Percentiles rank a stretch among this genome's conserved stretches.
Evolutionary conservation across 1,284 basidiomycete genomes (phyloP).

Genomic region (Cutaneotrichosporon sp.): DNA sequence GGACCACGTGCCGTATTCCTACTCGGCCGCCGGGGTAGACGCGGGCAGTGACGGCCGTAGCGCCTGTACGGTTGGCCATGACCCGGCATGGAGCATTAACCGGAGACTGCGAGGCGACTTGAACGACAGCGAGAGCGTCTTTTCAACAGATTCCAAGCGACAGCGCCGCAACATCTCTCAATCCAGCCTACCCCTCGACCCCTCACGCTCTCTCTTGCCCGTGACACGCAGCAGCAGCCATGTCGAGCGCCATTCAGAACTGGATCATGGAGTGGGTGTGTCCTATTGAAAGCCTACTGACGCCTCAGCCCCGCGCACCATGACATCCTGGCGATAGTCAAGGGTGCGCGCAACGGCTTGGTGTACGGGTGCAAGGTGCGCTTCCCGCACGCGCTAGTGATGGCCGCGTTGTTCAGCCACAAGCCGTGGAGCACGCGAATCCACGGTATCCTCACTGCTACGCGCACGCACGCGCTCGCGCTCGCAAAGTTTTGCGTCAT

Average conservation of each 20-base stretch:
- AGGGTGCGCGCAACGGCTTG: constrained; percentile 90
- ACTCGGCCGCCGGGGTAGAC: no score
- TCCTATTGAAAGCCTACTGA: background rate
- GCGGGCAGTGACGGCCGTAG: no score
- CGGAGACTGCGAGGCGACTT: background rate
- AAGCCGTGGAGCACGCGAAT: constrained; percentile 58
- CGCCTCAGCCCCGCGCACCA: constrained; percentile 67
- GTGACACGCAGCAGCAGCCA: background rate
- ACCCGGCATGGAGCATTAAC: background rate
- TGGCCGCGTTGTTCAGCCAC: constrained; percentile 91
- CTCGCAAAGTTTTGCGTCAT: constrained; percentile 89
- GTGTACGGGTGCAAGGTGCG: constrained; percentile 81
- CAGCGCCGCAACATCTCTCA: no score
- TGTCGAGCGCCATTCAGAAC: constrained; percentile 17
- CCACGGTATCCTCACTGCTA: constrained; percentile 71
- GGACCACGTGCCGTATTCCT: no score
- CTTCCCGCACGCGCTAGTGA: constrained; percentile 97
- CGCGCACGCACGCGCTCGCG: constrained; percentile 62
- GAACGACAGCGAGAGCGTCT: no score
- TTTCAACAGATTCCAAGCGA: no score
- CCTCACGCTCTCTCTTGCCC: background rate
- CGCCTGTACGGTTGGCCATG: no score
- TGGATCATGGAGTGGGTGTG: constrained; percentile 17
- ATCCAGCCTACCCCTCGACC: no score
- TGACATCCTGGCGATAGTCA: constrained; percentile 84